Percentiles rank a stretch among this genome's conserved stretches.
Evolutionary conservation across 768 basidiomycete genomes (phyloP).

Genomic region (Cystofilobasidium capitatum): DNA sequence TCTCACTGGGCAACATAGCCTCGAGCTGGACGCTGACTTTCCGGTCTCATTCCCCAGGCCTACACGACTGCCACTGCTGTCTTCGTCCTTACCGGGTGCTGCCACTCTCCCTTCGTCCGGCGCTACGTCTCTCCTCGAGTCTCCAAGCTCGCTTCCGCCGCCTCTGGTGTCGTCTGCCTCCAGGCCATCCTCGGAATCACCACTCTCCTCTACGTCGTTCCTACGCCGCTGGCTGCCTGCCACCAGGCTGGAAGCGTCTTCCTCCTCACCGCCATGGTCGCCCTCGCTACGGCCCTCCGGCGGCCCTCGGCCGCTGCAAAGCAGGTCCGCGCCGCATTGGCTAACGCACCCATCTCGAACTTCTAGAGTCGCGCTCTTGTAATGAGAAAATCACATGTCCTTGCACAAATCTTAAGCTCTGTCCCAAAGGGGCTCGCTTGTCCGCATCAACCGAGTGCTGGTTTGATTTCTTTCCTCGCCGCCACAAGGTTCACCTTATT

Average conservation of each 20-base stretch:
- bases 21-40: slow-evolving; percentile 15
- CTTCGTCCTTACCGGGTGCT: slow-evolving; percentile 39
- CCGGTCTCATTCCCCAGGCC: slow-evolving; percentile 48
- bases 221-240: slow-evolving; percentile 77
- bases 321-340: not conserved
- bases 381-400: no score
- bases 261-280: slow-evolving; percentile 71
- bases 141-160: slow-evolving; percentile 28
- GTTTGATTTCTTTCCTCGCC: no score
- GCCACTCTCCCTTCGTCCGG: slow-evolving; percentile 28
- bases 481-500: no score
- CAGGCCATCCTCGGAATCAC: slow-evolving; percentile 69
- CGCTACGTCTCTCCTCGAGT: slow-evolving; percentile 27
- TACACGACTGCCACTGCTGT: slow-evolving; percentile 70
- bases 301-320: slow-evolving; percentile 58
- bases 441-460: no score
- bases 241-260: slow-evolving; percentile 94
- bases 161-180: slow-evolving; percentile 40
- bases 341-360: no score
- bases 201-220: slow-evolving; percentile 85
- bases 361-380: no score
- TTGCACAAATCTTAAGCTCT: no score
- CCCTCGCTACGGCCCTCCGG: slow-evolving; percentile 61
- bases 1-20: not conserved
- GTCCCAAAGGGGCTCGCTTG: no score